phyloP scores from a whole-genome alignment of 345 rosid species.

The Citrus cavaleriei region DNA sequence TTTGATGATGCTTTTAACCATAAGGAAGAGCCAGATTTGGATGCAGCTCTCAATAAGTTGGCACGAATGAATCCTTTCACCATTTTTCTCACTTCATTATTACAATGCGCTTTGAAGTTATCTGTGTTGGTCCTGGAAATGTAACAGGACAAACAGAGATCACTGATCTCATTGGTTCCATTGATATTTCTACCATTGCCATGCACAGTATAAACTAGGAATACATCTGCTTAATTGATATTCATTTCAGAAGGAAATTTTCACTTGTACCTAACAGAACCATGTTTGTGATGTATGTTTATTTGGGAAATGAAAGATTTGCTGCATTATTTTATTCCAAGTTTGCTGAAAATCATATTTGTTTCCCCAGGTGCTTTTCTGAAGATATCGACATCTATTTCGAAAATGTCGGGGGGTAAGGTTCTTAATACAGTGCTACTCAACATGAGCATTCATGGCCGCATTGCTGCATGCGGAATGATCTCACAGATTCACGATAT shows the following conservation, averaged over 20 bases:
- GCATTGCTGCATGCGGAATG: too few relatives aligned
- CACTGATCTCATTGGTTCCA: too few relatives aligned
- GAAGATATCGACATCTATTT: constrained; percentile 60
- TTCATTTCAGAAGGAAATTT: not conserved
- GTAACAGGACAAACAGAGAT: too few relatives aligned
- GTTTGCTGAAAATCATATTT: not conserved
- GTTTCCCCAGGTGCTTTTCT: constrained; percentile 41
- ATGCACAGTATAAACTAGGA: too few relatives aligned
- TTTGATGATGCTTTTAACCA: constrained; percentile 16
- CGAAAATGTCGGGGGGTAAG: constrained; percentile 53
- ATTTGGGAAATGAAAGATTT: not conserved
- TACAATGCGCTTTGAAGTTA: too few relatives aligned
- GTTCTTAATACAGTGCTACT: too few relatives aligned
- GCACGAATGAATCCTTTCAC: not conserved
- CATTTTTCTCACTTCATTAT: not conserved
- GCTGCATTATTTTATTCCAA: not conserved
- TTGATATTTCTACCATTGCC: not conserved
- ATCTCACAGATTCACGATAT: too few relatives aligned
- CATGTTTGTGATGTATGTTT: too few relatives aligned
- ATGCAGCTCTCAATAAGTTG: constrained; percentile 57
- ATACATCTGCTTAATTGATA: too few relatives aligned
- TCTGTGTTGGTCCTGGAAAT: too few relatives aligned
- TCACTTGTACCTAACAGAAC: not conserved
- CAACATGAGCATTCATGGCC: too few relatives aligned
- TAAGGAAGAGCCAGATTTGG: constrained; percentile 4